Base-by-base conservation (phyloP, 306 rosid species). In the Datisca glomerata region DNA sequence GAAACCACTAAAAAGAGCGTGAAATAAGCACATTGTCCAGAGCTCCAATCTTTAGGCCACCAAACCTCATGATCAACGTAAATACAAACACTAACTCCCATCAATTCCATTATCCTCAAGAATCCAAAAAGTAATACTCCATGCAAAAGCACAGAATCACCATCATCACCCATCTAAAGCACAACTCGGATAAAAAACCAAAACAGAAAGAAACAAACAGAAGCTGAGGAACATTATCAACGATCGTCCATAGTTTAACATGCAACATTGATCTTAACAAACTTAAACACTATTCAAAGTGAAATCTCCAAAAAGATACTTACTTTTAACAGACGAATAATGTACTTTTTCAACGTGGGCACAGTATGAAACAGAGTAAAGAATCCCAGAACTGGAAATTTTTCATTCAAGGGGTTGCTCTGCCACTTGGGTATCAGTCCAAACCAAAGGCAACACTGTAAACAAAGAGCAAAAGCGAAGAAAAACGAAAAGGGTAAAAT, bases 21-120 rank as follows among this genome's bases (percentile, higher is more conserved):
- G 33, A 20, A 32, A 35, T 12, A 34, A 49, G 18, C 7, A 12
- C 43, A 13, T 6, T 16, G 19, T 36, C 27, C 5, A 19, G 20
- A 32, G 24, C 27, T 33, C 10, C 27, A 9, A 18, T 18, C 7
- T 12, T 6, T 3, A 29, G 8, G 21, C 21, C 43, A 12, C 13
- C 13, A 47, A 49, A 49, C 55, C 21, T 21, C 44, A 49, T 49
- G 55, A 36, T 49, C 55, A 16, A 22, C 55, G 35, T 36, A 29
- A 25, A 10, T 9, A 16, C 7, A 45, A 6, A 18, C 1, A 47
- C 15, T 21, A 24, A 23, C 31, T 1, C 22, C 19, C 23, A 14
- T 12, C 17, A 22, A 20, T 41, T 3, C 17, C 21, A 16, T 18
- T n/a, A 50, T 11, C 22, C 24, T n/a, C 15, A 21, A 8, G 21